Percentiles rank a stretch among this genome's conserved stretches.
phyloP scores from a whole-genome alignment of 176 grass and related monocot species.

The Cymbopogon citratus region DNA sequence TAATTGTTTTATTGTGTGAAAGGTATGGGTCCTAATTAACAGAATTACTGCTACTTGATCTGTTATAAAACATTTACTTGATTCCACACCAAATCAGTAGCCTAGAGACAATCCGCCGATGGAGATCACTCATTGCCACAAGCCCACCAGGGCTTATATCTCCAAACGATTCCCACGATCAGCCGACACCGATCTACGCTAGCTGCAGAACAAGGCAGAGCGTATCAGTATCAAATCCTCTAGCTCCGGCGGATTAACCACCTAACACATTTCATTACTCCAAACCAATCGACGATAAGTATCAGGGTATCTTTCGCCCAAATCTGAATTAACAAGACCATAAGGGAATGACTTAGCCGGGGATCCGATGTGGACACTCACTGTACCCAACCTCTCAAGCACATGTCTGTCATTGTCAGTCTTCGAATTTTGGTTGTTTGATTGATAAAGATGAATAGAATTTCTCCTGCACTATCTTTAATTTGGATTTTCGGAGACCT shows the following conservation, averaged over 20 bases:
- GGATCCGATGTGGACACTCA: background rate
- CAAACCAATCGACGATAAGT: background rate
- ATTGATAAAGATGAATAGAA: background rate
- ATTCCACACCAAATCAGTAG: background rate
- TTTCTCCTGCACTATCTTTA: background rate
- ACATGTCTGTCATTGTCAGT: slow-evolving; percentile 50
- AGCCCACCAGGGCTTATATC: slow-evolving; percentile 10
- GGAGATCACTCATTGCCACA: background rate
- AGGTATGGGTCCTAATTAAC: too few relatives aligned
- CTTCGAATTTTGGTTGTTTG: background rate
- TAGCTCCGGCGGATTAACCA: background rate
- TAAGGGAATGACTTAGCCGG: background rate
- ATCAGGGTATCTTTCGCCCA: background rate
- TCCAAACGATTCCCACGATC: slow-evolving; percentile 3
- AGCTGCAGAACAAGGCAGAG: slow-evolving; percentile 8
- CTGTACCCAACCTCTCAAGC: slow-evolving; percentile 24
- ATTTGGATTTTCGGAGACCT: background rate
- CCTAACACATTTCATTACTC: background rate
- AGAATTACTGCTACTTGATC: background rate
- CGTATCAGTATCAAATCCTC: slow-evolving; percentile 28
- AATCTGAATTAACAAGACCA: background rate
- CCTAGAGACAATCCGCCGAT: background rate
- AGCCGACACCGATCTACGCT: background rate
- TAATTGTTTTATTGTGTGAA: background rate
- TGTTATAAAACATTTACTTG: background rate